Evolutionary conservation across 768 basidiomycete species (phyloP), one percentile per base, ranked within the genome.

Genomic region (Floccularia luteovirens): DNA sequence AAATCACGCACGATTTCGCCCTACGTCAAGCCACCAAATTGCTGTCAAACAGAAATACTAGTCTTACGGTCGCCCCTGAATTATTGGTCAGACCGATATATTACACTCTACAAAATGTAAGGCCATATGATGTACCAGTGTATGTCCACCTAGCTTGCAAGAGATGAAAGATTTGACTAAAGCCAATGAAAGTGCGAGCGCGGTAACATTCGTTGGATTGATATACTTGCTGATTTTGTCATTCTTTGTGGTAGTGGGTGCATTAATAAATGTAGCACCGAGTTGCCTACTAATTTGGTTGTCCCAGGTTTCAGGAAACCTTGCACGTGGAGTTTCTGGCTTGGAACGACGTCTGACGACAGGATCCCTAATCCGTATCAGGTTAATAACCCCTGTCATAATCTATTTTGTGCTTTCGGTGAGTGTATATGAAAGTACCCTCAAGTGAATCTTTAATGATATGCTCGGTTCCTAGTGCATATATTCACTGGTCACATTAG

Each of bases 61-160:
- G 82, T 19, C 56, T 78, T 16, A 45, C 51, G 24, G 60, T 41
- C 1, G 74, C 78, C 1, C 79, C 81, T 0, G 59, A 64, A 38
- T 66, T 74, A 2, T 52, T 82, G 20, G 55, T 66, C 1, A 42
- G 61, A 8, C 78, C 82, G 1, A 50, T 79, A 4, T 60, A 52
- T 24, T 82, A 70, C 46, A 66, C 55, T 1, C 33, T 76, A 6
- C 30, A 60, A 38, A 80, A 82, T 43, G 42, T 77, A 1, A 56
- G 64, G n/a, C 77, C 82, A 0, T 83, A 81, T 41, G 68, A 81
- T 45, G 53, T 69, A 10, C 72, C 78, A 17, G 70, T 75, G 76
- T 80, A 58, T 12, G 74, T 59, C 4, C 32, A 14, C 16, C 22
- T 4, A 8, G 42, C 39, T 24, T 28, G 4, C 31, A 23, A 31